phyloP scores from a whole-genome alignment of 164 flowering plant genomes.

The Annona cherimola region DNA sequence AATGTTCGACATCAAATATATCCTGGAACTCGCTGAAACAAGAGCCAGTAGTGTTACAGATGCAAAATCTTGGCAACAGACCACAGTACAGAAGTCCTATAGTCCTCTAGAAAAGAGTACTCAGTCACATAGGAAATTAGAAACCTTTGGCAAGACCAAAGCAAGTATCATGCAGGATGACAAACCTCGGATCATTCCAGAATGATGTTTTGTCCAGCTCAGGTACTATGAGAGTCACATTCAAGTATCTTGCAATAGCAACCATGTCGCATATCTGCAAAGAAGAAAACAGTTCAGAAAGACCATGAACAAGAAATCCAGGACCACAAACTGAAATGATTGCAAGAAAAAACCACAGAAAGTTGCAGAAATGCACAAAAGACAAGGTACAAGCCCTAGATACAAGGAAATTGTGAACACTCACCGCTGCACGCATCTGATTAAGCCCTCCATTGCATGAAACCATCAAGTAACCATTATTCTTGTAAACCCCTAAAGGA shows the following conservation, averaged over 20 bases:
- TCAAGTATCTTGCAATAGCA: slow-evolving; percentile 78
- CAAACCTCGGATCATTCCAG: slow-evolving; percentile 91
- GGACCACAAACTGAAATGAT: background rate
- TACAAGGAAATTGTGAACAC: slow-evolving; percentile 1
- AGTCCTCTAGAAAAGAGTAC: background rate
- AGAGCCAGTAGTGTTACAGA: background rate
- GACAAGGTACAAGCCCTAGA: background rate
- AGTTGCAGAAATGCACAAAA: background rate
- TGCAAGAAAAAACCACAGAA: background rate
- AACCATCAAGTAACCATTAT: slow-evolving; percentile 91
- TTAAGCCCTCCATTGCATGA: slow-evolving; percentile 95
- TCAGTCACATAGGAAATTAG: background rate
- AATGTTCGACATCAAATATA: slow-evolving; percentile 91
- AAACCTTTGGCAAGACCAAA: background rate
- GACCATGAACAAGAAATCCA: background rate
- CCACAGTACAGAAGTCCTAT: background rate
- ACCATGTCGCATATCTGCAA: slow-evolving; percentile 97
- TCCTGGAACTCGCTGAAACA: slow-evolving; percentile 81
- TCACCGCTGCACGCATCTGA: slow-evolving; percentile 93
- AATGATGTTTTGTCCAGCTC: slow-evolving; percentile 94
- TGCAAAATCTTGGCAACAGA: background rate
- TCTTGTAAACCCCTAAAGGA: slow-evolving; percentile 69
- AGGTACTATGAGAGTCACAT: slow-evolving; percentile 88
- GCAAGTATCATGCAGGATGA: background rate
- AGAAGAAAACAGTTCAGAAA: slow-evolving; percentile 2